Evolutionary conservation across 2,329 filamentous ascomycete species (phyloP).

Genomic region (Berkeleyomyces rouxiae): DNA sequence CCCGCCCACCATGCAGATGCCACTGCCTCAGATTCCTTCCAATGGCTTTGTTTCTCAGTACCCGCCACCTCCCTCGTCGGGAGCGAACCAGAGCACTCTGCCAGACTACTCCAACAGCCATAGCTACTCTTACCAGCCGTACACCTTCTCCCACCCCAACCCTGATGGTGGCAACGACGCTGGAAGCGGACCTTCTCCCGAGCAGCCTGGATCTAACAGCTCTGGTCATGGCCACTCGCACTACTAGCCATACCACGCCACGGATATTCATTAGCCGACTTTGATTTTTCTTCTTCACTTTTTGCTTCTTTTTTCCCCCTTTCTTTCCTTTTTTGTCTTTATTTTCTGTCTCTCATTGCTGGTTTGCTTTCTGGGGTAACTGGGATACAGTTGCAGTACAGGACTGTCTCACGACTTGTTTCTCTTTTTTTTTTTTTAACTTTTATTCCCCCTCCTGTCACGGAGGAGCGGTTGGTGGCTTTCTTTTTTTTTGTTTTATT

Average conservation of each 20-base stretch:
- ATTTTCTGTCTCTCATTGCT: background rate
- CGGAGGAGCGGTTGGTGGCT: background rate
- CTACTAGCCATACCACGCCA: background rate
- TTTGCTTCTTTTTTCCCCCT: background rate
- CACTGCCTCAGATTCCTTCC: conserved; percentile 4
- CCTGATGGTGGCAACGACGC: background rate
- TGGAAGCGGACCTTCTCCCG: conserved; percentile 16
- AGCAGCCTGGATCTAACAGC: conserved; percentile 38
- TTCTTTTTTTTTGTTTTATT: background rate
- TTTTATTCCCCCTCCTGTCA: background rate
- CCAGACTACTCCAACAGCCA: conserved; percentile 37
- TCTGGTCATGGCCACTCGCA: conserved; percentile 36
- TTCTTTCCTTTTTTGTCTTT: background rate
- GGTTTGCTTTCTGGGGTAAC: background rate
- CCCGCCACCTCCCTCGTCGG: conserved; percentile 22
- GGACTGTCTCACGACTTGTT: background rate
- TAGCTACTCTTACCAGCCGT: conserved; percentile 37
- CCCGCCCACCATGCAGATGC: conserved; percentile 7
- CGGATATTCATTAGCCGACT: background rate
- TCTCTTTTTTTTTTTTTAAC: conserved; percentile 7
- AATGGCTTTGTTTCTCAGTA: background rate
- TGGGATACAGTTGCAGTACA: background rate
- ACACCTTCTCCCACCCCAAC: background rate
- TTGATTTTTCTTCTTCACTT: background rate
- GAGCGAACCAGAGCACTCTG: conserved; percentile 31